These are phyloP conservation scores for Chalara sp. DNA, from an alignment of 2,329 filamentous ascomycete genomes.

Conservation along the genomic window DNA sequence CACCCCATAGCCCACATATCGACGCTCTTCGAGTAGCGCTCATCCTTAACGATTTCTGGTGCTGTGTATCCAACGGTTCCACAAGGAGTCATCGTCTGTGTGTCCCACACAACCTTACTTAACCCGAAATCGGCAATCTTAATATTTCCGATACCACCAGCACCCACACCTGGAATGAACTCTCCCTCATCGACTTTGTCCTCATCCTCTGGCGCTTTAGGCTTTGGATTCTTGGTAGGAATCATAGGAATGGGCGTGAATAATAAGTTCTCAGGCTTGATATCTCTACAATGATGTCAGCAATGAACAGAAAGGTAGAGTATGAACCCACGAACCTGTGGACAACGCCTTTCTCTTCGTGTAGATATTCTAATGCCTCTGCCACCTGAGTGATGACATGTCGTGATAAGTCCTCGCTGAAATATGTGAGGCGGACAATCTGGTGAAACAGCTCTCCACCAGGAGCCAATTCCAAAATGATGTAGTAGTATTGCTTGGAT, in stretches of 20 bases:
- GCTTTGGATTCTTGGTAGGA: slow-evolving; percentile 73
- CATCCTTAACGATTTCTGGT: slow-evolving; percentile 97
- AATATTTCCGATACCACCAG: slow-evolving; percentile 87
- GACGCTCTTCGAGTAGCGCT: slow-evolving; percentile 96
- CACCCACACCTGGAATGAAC: slow-evolving; percentile 72
- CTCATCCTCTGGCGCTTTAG: slow-evolving; percentile 81
- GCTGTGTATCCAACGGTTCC: slow-evolving; percentile 97
- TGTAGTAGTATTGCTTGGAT: slow-evolving; percentile 93
- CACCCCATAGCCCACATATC: slow-evolving; percentile 99
- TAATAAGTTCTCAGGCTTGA: slow-evolving; percentile 95
- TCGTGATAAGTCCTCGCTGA: slow-evolving; percentile 89
- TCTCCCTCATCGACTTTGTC: slow-evolving; percentile 97
- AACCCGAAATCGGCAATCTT: slow-evolving; percentile 98
- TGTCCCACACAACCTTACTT: slow-evolving; percentile 98
- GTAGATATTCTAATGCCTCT: slow-evolving; percentile 87
- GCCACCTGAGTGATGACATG: slow-evolving; percentile 95
- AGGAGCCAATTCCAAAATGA: slow-evolving; percentile 88
- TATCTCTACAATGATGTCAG: slow-evolving; percentile 60
- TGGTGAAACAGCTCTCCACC: slow-evolving; percentile 98
- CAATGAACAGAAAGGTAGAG: slow-evolving; percentile 4
- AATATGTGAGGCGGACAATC: slow-evolving; percentile 96
- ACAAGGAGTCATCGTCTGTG: slow-evolving; percentile 97
- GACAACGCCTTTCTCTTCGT: slow-evolving; percentile 91
- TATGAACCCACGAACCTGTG: slow-evolving; percentile 61
- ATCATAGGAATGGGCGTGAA: slow-evolving; percentile 83